phyloP scores from a whole-genome alignment of 768 basidiomycete genomes.

The Heimioporus sp. region DNA sequence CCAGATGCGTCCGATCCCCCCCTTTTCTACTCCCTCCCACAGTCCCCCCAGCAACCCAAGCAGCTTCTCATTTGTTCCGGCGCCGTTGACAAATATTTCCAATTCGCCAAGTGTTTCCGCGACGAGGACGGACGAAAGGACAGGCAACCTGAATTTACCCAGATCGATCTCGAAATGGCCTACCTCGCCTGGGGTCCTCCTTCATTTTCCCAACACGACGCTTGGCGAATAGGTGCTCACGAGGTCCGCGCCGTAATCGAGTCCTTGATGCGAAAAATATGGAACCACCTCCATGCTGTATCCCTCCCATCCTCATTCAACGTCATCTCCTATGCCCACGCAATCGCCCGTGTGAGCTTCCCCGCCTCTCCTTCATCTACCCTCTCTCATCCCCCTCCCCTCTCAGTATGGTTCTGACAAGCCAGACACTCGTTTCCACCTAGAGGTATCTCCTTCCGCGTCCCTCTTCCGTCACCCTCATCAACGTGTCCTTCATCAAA shows the following conservation, averaged over 20 bases:
- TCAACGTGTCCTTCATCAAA: constrained; percentile 17
- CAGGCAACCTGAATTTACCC: constrained; percentile 95
- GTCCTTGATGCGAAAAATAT: constrained; percentile 68
- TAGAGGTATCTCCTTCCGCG: constrained; percentile 58
- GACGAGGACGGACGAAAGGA: constrained; percentile 96
- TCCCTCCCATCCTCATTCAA: constrained; percentile 61
- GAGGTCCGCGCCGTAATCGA: constrained; percentile 84
- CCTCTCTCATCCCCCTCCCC: constrained; percentile 13
- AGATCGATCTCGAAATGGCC: constrained; percentile 95
- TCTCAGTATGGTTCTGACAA: constrained; percentile 89
- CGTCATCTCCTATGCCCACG: constrained; percentile 86
- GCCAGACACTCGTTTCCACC: constrained; percentile 85
- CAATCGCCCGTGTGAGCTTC: constrained; percentile 77
- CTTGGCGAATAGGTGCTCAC: constrained; percentile 83
- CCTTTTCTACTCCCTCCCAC: constrained; percentile 85
- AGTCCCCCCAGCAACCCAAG: constrained; percentile 96
- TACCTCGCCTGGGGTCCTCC: constrained; percentile 78
- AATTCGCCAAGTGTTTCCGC: constrained; percentile 91
- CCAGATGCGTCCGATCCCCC: constrained; percentile 17
- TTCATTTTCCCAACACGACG: constrained; percentile 22
- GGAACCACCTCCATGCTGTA: constrained; percentile 66
- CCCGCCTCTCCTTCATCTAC: constrained; percentile 9
- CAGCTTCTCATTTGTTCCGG: constrained; percentile 91
- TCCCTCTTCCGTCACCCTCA: background rate
- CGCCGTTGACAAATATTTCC: constrained; percentile 86